phyloP scores from a whole-genome alignment of 2,329 filamentous ascomycete genomes.

The Lachnellula hyalina region DNA sequence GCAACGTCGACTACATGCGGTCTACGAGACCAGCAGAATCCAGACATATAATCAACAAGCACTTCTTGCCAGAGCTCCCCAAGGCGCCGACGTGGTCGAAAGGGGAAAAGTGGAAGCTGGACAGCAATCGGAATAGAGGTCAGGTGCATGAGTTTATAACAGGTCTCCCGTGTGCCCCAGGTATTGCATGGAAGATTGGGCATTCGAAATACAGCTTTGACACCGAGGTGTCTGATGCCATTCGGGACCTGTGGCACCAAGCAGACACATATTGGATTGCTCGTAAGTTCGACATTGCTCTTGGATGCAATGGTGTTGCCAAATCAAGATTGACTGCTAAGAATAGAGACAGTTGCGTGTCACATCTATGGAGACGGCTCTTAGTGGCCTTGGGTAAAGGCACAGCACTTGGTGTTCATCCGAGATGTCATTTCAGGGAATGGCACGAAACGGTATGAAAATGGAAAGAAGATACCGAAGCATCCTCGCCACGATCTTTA shows the following conservation, averaged over 20 bases:
- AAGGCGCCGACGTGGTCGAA: too few species aligned
- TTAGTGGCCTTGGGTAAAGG: not conserved
- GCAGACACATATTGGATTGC: not conserved
- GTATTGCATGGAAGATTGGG: not conserved
- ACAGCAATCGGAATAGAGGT: too few species aligned
- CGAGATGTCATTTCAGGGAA: not conserved
- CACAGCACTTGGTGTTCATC: not conserved
- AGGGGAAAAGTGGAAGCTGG: too few species aligned
- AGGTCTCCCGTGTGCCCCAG: not conserved
- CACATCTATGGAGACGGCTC: not conserved
- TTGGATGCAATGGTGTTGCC: not conserved
- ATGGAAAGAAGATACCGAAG: not conserved
- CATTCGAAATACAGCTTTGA: not conserved
- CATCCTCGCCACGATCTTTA: not conserved
- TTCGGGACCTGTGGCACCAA: not conserved
- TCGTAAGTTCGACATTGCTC: not conserved
- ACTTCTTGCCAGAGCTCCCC: too few species aligned
- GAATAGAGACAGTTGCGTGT: not conserved
- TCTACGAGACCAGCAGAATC: too few species aligned
- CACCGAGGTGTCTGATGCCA: not conserved
- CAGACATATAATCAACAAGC: too few species aligned
- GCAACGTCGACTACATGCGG: too few species aligned
- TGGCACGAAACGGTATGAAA: not conserved
- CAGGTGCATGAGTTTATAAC: not conserved
- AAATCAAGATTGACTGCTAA: not conserved